Evolutionary conservation across 1,284 basidiomycete species (phyloP).

Genomic region (Microbotryum violaceum): DNA sequence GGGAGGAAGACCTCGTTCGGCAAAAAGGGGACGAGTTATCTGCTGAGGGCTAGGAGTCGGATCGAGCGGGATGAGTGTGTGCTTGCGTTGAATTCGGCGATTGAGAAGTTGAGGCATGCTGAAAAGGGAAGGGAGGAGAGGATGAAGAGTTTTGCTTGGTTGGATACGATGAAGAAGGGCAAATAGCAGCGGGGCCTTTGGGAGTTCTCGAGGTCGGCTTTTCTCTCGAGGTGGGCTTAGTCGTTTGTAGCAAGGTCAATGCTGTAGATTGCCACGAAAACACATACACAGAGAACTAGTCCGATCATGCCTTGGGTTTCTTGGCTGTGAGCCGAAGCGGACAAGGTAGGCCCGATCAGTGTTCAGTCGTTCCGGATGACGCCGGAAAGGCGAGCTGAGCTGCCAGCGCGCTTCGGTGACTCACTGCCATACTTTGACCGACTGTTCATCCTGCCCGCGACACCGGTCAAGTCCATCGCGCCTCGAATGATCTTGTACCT

Average conservation of each 20-base stretch:
- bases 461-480: slow-evolving; percentile 82
- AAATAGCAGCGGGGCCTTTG: too few relatives aligned
- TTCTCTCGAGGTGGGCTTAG: too few relatives aligned
- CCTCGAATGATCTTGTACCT: slow-evolving; percentile 96
- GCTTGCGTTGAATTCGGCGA: slow-evolving; percentile 29
- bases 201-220: too few relatives aligned
- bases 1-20: slow-evolving; percentile 16
- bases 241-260: too few relatives aligned
- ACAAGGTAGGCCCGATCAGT: too few relatives aligned
- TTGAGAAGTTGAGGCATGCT: slow-evolving; percentile 21
- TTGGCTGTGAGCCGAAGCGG: slow-evolving; percentile 52
- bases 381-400: too few relatives aligned
- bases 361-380: too few relatives aligned
- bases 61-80: slow-evolving; percentile 30
- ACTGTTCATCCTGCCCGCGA: slow-evolving; percentile 70
- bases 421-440: slow-evolving; percentile 91
- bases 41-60: slow-evolving; percentile 31
- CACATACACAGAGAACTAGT: too few relatives aligned
- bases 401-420: slow-evolving; percentile 37
- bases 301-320: slow-evolving; percentile 57
- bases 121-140: slow-evolving; percentile 26
- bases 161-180: slow-evolving; percentile 6
- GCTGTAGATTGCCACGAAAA: too few relatives aligned
- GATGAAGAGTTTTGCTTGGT: slow-evolving; percentile 26
- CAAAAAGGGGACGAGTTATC: slow-evolving; percentile 13